A percentile compares a stretch with the other conserved stretches of the same genome.
phyloP scores from a whole-genome alignment of 2,329 filamentous ascomycete species.

The Apiospora koreana region DNA sequence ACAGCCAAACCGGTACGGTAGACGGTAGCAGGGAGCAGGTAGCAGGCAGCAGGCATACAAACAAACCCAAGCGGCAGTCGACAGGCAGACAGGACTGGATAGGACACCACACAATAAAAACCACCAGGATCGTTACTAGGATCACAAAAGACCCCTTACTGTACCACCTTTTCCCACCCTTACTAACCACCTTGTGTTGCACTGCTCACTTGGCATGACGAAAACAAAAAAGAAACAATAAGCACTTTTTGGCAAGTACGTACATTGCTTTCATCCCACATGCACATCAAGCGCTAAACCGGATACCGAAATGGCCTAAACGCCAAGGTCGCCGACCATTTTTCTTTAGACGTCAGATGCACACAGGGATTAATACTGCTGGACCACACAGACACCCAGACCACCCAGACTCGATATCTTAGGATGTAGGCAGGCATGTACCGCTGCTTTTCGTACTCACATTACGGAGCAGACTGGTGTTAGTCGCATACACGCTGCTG shows the following conservation, averaged over 20 bases:
- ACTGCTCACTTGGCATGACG: background rate
- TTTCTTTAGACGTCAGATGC: background rate
- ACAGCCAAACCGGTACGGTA: background rate
- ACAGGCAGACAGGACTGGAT: too few relatives aligned
- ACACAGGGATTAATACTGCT: conserved; percentile 3
- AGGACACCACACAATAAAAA: too few relatives aligned
- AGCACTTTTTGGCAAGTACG: too few relatives aligned
- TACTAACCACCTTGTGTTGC: background rate
- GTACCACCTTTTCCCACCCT: background rate
- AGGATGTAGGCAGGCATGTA: too few relatives aligned
- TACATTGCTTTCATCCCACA: background rate
- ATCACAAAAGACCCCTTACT: background rate
- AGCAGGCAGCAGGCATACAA: too few relatives aligned
- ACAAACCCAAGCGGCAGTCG: background rate
- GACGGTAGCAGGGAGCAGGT: too few relatives aligned
- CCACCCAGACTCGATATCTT: too few relatives aligned
- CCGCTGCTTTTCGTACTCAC: background rate
- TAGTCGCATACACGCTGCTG: background rate
- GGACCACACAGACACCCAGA: background rate
- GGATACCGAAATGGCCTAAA: background rate
- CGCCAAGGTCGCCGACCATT: conserved; percentile 6
- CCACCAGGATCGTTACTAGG: background rate
- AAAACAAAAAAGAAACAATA: background rate
- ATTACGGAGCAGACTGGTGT: background rate
- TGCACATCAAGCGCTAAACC: background rate